Percentiles rank a stretch among this genome's conserved stretches.
Evolutionary conservation across 108 stramenopile genomes (phyloP).

Genomic region (Skeletonema tropicum): DNA sequence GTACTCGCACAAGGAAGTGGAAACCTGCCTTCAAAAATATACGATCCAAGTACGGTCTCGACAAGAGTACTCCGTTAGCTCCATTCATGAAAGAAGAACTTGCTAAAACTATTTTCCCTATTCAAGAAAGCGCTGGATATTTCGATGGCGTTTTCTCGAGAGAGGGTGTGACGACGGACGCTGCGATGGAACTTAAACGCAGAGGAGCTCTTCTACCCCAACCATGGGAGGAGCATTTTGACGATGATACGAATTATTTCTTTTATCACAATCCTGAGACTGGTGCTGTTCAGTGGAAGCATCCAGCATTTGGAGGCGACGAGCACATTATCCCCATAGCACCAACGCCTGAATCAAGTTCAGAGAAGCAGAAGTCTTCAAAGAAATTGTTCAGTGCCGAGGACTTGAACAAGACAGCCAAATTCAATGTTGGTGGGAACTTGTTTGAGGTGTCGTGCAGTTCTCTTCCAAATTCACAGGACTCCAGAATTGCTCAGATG

Average conservation of each 20-base stretch:
- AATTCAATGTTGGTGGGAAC: slow-evolving; percentile 21
- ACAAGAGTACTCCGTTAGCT: neutral
- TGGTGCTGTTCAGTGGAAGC: neutral
- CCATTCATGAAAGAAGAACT: slow-evolving; percentile 4
- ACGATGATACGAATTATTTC: neutral
- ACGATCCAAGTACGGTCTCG: slow-evolving; percentile 9
- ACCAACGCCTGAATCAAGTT: neutral
- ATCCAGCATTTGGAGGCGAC: neutral
- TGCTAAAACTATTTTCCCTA: neutral
- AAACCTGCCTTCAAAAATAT: slow-evolving; percentile 12
- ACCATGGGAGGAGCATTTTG: slow-evolving; percentile 3
- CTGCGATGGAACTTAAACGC: neutral
- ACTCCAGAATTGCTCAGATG: slow-evolving; percentile 17
- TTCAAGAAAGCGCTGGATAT: neutral
- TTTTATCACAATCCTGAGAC: neutral
- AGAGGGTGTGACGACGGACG: neutral
- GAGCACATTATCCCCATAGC: neutral
- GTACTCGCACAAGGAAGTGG: slow-evolving; percentile 41
- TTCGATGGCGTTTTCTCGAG: neutral
- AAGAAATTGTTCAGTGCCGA: neutral
- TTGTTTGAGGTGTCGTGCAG: slow-evolving; percentile 15
- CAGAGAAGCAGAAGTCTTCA: neutral
- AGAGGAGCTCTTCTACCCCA: neutral
- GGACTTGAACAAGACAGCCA: neutral
- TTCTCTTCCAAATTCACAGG: slow-evolving; percentile 13